Evolutionary conservation across 2,329 filamentous ascomycete genomes (phyloP), one percentile per base, ranked within the genome.

Genomic region (Orbilia javanica): DNA sequence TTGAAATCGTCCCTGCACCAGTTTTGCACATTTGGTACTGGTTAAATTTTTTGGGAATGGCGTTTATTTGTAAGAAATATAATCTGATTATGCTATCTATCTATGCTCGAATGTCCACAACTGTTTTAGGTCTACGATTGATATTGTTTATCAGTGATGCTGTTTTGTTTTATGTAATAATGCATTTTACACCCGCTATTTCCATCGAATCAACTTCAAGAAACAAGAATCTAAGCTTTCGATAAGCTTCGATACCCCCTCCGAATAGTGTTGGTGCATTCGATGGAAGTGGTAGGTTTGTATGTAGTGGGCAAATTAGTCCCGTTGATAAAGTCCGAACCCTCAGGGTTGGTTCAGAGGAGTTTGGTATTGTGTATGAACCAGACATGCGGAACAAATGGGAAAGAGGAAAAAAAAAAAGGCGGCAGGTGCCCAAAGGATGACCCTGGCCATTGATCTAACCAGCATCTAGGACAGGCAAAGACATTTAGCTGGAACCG

Each of bases 261-360:
- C 52, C 42, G 25, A 48, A 42, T n/a, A n/a, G 55, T 39, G 53
- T 70, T 70, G 66, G 66, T 18, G 50, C 39, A 62, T 52, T 46
- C 15, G 53, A 62, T 64, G 15, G 55, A 71, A 64, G 53, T n/a
- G 67, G 67, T 20, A 71, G 11, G 67, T 71, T 71, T 71, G 67
- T 34, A 36, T n/a, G n/a, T n/a, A n/a, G n/a, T n/a, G n/a, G 22
- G 15, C 34, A 20, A 42, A 60, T 42, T 1, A 42, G 36, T 55
- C n/a, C n/a, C 25, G 25, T 50, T 18, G 11, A 29, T 50, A 31
- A 70, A 62, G 5, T 31, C 48, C 48, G 65, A 63, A 42, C 53
- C 66, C 66, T 50, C n/a, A n/a, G 42, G 53, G 42, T 18, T n/a
- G n/a, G 15, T 22, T 15, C n/a, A 29, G 46, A 57, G 42, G 27